A percentile compares a stretch with the other conserved stretches of the same genome.
Conservation (phyloP, 352 stramenopile genomes). For the Globisporangium emineosum region DNA sequence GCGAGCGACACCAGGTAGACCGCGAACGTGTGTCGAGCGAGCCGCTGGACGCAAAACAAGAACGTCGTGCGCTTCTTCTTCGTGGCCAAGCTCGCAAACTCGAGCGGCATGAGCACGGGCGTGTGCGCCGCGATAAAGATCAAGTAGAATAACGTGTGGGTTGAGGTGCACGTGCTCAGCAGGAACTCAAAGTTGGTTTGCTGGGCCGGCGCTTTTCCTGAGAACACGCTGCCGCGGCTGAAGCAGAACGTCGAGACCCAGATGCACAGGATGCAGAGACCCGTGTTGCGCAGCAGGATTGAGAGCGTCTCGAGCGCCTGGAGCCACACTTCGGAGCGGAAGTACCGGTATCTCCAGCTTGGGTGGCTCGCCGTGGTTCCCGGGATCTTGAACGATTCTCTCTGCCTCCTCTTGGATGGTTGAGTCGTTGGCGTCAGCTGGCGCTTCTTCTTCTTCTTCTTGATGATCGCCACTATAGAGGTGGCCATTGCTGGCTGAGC, state of each 20-base stretch:
- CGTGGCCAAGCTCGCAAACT: slow-evolving; percentile 13
- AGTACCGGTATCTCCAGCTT: not conserved
- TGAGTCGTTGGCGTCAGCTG: not conserved
- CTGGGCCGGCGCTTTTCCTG: slow-evolving; percentile 17
- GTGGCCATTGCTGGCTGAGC: not conserved
- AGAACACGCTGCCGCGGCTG: slow-evolving; percentile 27
- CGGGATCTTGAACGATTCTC: not conserved
- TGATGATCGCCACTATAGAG: not conserved
- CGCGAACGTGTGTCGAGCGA: not conserved
- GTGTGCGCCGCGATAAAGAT: slow-evolving; percentile 12
- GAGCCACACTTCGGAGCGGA: slow-evolving; percentile 10
- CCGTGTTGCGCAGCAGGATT: slow-evolving; percentile 24
- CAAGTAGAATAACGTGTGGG: slow-evolving; percentile 7
- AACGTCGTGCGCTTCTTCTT: not conserved
- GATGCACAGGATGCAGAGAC: slow-evolving; percentile 17
- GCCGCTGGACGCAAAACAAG: slow-evolving; percentile 1
- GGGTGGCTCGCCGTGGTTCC: not conserved
- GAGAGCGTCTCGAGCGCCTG: slow-evolving; percentile 17
- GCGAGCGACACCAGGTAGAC: slow-evolving; percentile 15
- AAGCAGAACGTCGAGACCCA: slow-evolving; percentile 21
- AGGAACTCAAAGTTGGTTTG: slow-evolving; percentile 26
- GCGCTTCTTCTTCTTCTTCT: not conserved
- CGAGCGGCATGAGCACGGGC: slow-evolving; percentile 6
- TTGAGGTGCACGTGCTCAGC: slow-evolving; percentile 21
- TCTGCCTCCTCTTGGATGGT: not conserved